Evolutionary conservation across 2,329 filamentous ascomycete genomes (phyloP), one percentile per base, ranked within the genome.

Genomic region (Epichloe brachyelytri): DNA sequence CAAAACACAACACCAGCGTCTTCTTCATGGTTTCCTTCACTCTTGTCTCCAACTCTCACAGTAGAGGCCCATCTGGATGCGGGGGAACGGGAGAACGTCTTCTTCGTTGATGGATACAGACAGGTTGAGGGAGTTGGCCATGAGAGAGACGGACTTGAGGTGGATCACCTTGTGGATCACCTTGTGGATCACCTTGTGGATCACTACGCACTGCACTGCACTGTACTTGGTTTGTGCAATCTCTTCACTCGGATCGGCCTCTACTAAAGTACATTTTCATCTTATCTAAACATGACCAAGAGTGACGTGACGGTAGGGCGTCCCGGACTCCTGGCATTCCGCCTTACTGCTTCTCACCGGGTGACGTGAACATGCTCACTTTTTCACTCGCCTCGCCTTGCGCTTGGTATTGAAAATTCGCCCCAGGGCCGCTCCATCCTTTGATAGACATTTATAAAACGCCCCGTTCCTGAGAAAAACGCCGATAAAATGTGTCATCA

Each of bases 1-100:
- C 87, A 66, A 93, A 93, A 63, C 85, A 86, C 53, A 94, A 71
- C 39, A 94, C 69, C 38, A 94, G 69, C 53, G 86, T 93, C 71
- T 87, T 89, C 73, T 84, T 86, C 67, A 69, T 69, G 46, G 50
- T 64, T 39, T 2, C 3, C 26, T 46, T 48, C 30, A 22, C 44
- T 51, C 5, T 44, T 40, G 43, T 30, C 10, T 4, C 40, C 3
- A 12, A n/a, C 17, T 41, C n/a, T 19, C n/a, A 12, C 26, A 20
- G 26, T 14, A 33, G 30, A 15, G 7, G 39, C 19, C 22, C 47
- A 49, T 49, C n/a, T 19, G 34, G 20, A 36, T 34, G 41, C 41
- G 3, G 20, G 12, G 30, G 26, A 30, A 12, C 22, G 43, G 6
- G 22, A 33, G n/a, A 30, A 30, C 30, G 30, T 38, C 14, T 7